A percentile compares a stretch with the other conserved stretches of the same genome.
Evolutionary conservation across 2,329 filamentous ascomycete species (phyloP).

Genomic region (Gaeumannomyces tritici): DNA sequence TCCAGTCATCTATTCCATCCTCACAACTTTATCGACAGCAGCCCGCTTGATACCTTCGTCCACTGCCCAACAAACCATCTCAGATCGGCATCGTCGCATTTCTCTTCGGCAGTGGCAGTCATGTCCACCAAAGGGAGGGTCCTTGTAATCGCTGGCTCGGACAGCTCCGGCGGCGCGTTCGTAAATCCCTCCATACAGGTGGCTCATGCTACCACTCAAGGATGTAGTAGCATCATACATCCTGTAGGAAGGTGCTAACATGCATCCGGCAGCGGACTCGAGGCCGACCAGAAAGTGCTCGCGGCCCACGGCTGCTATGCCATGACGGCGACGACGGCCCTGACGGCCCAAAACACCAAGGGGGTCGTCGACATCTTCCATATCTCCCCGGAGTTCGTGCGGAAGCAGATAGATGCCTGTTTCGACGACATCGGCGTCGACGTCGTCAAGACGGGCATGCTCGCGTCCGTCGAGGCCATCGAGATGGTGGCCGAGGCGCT

Average conservation of each 20-base stretch:
- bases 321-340: conserved; percentile 87
- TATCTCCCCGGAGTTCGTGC: conserved; percentile 68
- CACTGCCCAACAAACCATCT: background rate
- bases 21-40: no score
- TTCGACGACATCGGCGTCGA: conserved; percentile 78
- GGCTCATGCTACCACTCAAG: background rate
- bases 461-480: conserved; percentile 64
- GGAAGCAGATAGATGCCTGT: conserved; percentile 76
- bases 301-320: conserved; percentile 89
- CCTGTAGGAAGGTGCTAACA: background rate
- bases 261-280: conserved; percentile 58
- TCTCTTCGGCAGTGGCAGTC: background rate
- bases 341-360: conserved; percentile 92
- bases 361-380: conserved; percentile 76
- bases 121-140: conserved; percentile 37
- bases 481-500: conserved; percentile 58
- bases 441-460: conserved; percentile 82
- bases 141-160: conserved; percentile 77
- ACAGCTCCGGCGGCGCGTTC: conserved; percentile 82
- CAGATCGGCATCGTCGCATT: background rate
- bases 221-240: background rate
- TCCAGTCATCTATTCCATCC: no score
- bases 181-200: conserved; percentile 19
- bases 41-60: no score
- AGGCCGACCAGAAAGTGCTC: conserved; percentile 92